Base-by-base conservation (phyloP, 352 stramenopile species). In the Pythium brassicae region DNA sequence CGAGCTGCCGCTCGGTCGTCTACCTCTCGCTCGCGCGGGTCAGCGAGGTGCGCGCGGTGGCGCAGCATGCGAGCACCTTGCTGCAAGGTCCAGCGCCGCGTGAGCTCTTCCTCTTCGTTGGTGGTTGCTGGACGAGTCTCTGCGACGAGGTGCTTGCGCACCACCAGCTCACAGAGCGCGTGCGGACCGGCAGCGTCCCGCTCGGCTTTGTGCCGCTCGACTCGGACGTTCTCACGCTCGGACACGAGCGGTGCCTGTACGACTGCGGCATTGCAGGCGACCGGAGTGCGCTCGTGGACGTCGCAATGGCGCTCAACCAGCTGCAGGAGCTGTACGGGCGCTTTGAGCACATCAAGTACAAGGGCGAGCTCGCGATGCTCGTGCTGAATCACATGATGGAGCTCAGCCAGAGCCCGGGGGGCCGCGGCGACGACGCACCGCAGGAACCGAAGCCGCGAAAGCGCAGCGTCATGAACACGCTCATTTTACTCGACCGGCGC, bases 341-440 rank as follows among this genome's bases (percentile, higher is more conserved):
- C 17, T 88, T 91, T 40, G 50, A 65, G 19, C 62, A 74, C n/a
- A 86, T 92, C 57, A 88, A 92, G 55, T 87, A 86, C 68, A 92
- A 92, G 53, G 83, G 83, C 11, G 76, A 91, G 39, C 53, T 90
- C 35, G 70, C 78, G 11, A 87, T 83, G 66, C 66, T 83, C 9
- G 76, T 91, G 23, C 59, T 86, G 20, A 77, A 87, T 22, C 72
- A 83, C 39, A 59, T 92, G 40, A 72, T 91, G 66, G 72, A 86
- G 54, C 59, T 77, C 46, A 67, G 71, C 54, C 70, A 57, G 22
- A 66, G 59, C 34, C 62, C 47, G 39, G 47, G 61, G 22, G 14
- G 29, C 48, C 5, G 43, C 48, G 20, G 27, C 43, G 25, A 47
- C 23, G 37, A 37, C 17, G 20, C 20, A 23, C 19, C 32, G 34